Base-by-base conservation (phyloP, 306 rosid species). In the Sechiopsis laciniata region DNA sequence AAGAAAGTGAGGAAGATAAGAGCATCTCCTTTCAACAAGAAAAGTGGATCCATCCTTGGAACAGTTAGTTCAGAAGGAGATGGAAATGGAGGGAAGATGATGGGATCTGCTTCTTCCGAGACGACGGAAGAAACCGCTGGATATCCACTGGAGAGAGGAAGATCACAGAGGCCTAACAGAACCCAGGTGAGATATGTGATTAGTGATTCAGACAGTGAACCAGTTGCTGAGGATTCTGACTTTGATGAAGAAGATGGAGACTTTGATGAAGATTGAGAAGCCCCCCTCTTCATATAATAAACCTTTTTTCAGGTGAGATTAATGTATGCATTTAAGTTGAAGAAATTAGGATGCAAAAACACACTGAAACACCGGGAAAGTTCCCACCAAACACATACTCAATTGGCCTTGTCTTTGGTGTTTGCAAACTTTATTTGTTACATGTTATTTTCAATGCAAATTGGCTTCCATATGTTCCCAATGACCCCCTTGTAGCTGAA, bases 1-100 rank as follows among this genome's bases (percentile, higher is more conserved):
- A 85, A 87, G 77, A 93, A 93, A 80, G 97, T 93, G 72, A 88
- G 98, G 72, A 93, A 86, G 85, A 93, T 93, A 89, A 84, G 98
- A 81, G 90, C 54, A 4, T 93, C 98, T 6, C 98, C 98, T 12
- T 90, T 93, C 73, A 86, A 90, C 91, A 90, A 90, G 29, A 26
- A 26, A 56, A 90, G 97, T 50, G 82, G 96, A 62, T 90, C 91
- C 10, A 5, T 87, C 32, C 55, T 90, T 81, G 88, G 87, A 10
- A 78, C 79, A 60, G 82, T 66, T 20, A 55, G 19, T 35, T 10
- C 6, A 61, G 68, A 51, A 51, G 54, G 19, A 26, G 65, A 50
- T 45, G 84, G 6, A 56, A 57, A 83, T 62, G 85, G 72, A 42
- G 91, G 83, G 17, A 10, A 73, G 63, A 48, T 40, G 45, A 71